phyloP scores from a whole-genome alignment of 441 rosid species.

The California macrophylla region DNA sequence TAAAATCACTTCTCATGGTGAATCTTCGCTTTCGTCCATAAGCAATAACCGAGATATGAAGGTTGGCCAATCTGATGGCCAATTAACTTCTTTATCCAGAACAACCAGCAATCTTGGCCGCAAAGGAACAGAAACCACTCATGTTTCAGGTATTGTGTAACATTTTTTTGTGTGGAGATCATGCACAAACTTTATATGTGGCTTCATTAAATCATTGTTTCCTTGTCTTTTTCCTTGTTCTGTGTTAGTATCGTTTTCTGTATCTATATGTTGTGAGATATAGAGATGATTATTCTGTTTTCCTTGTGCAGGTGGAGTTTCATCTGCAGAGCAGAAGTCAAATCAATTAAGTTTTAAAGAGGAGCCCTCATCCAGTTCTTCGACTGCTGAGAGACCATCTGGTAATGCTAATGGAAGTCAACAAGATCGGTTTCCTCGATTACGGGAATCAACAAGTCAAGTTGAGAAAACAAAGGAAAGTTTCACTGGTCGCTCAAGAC shows the following conservation, averaged over 20 bases:
- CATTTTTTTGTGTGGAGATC: constrained; percentile 14
- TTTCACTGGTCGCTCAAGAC: constrained; percentile 36
- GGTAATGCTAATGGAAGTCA: constrained; percentile 34
- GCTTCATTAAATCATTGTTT: not conserved
- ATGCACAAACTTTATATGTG: constrained; percentile 9
- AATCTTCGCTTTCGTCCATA: constrained; percentile 29
- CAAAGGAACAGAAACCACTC: constrained; percentile 38
- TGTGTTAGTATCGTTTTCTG: not conserved
- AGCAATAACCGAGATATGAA: constrained; percentile 46
- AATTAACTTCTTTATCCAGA: constrained; percentile 40
- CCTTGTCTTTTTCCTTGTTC: constrained; percentile 18
- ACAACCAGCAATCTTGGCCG: constrained; percentile 42
- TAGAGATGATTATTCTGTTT: constrained; percentile 19
- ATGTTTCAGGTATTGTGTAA: constrained; percentile 43
- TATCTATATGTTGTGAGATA: constrained; percentile 4
- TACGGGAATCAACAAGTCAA: constrained; percentile 44
- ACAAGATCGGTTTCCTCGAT: constrained; percentile 43
- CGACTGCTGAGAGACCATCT: constrained; percentile 42
- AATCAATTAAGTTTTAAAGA: constrained; percentile 47
- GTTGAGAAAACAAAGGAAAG: constrained; percentile 48
- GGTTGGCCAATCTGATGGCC: constrained; percentile 50
- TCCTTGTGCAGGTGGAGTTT: constrained; percentile 39
- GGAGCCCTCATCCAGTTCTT: constrained; percentile 51
- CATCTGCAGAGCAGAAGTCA: constrained; percentile 40
- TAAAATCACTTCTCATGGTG: constrained; percentile 47